Base-by-base conservation (phyloP, 345 rosid species). In the Pugionium dolabratum region DNA sequence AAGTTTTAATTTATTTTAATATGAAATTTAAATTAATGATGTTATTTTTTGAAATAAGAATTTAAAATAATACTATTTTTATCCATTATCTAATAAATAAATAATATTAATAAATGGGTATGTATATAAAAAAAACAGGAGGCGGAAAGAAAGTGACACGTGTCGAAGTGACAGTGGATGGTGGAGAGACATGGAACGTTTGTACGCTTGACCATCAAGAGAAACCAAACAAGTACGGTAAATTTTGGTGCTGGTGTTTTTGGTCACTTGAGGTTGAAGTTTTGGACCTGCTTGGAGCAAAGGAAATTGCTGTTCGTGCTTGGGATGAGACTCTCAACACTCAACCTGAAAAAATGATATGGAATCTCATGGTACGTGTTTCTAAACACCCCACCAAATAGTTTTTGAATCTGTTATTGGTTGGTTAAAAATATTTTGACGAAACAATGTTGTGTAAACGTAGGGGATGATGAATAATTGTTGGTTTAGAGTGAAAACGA, bases 401-500 rank as follows among this genome's bases (percentile, higher is more conserved):
- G n/a, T n/a, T n/a, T n/a, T n/a, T n/a, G n/a, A n/a, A n/a, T n/a
- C n/a, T 42, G 18, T 45, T 25, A 6, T 25, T 6, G 30, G 8
- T 25, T 5, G 59, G 2, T 36, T 36, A 26, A 43, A 9, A 40
- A 8, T 2, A 9, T 40, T 3, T 54, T 58, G 3, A 8, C 28
- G 1, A 7, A 26, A 46, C 10, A 6, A 48, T 10, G 8, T 49
- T 2, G 62, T 58, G 36, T 41, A 7, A 42, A 44, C n/a, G 32
- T 77, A 91, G 97, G 98, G 98, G 31, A 93, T 90, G 98, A 90
- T 93, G 98, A 93, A 90, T 75, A 93, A 93, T 39, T 88, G 96
- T 47, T 90, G 96, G 97, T 93, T 90, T 73, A 88, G 84, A 7
- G 77, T 88, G 2, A 90, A 76, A 41, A 83, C 97, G 18, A 88